These are phyloP conservation scores for Bassia scoparia DNA, from an alignment of 148 eudicot genomes.

Conservation along the genomic window DNA sequence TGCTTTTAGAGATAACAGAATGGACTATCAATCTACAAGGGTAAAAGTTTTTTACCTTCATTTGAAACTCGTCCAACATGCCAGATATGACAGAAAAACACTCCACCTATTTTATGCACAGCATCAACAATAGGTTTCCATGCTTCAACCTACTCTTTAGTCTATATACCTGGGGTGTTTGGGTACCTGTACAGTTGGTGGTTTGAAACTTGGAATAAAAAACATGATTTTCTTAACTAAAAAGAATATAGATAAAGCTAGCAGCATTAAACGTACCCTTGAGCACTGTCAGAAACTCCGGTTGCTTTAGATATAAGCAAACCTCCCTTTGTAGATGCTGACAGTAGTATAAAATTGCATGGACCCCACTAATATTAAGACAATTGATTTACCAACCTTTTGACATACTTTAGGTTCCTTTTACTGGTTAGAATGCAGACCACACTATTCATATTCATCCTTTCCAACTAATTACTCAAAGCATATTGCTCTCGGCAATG, in stretches of 20 bases:
- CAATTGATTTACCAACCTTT: too few relatives aligned
- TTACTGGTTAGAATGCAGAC: too few relatives aligned
- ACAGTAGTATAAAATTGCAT: slow-evolving; percentile 40
- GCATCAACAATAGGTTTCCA: slow-evolving; percentile 53
- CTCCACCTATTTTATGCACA: slow-evolving; percentile 44
- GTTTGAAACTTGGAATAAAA: not conserved
- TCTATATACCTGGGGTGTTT: too few relatives aligned
- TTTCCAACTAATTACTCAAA: too few relatives aligned
- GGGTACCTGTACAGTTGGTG: slow-evolving; percentile 1
- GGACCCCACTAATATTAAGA: too few relatives aligned
- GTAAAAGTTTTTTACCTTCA: slow-evolving; percentile 23
- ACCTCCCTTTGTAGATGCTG: slow-evolving; percentile 47
- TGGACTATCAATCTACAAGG: too few relatives aligned
- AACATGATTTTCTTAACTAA: not conserved
- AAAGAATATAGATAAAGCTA: not conserved
- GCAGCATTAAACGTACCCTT: not conserved
- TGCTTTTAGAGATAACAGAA: too few relatives aligned
- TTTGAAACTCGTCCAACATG: slow-evolving; percentile 42
- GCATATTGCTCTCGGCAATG: too few relatives aligned
- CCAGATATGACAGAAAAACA: slow-evolving; percentile 47
- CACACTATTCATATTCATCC: too few relatives aligned
- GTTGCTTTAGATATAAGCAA: slow-evolving; percentile 47
- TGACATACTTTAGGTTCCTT: too few relatives aligned
- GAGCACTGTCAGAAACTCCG: slow-evolving; percentile 45
- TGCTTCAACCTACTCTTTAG: slow-evolving; percentile 36